These are phyloP conservation scores for Phytophthora constricta DNA, from an alignment of 352 stramenopile species.

Conservation along the genomic window DNA sequence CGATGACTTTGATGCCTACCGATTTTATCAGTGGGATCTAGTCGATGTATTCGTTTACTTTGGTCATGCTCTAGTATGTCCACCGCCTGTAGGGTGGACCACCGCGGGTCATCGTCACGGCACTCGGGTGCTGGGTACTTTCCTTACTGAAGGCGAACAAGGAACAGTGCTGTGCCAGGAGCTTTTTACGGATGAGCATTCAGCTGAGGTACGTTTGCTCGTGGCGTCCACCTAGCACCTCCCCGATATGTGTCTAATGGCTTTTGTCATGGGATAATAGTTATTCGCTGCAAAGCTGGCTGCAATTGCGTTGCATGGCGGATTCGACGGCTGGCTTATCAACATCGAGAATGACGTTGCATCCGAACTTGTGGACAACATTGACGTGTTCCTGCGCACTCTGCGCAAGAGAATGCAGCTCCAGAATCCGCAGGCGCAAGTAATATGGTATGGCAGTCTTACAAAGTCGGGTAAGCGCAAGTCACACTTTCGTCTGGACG, in stretches of 20 bases:
- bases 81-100: constrained; percentile 53
- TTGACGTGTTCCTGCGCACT: constrained; percentile 43
- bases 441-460: constrained; percentile 67
- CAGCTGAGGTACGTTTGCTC: constrained; percentile 33
- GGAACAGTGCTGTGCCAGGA: constrained; percentile 36
- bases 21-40: constrained; percentile 64
- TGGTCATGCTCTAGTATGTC: constrained; percentile 56
- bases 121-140: constrained; percentile 51
- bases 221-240: not conserved
- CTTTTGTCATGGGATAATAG: constrained; percentile 15
- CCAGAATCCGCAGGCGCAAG: constrained; percentile 33
- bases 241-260: not conserved
- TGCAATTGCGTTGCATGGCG: constrained; percentile 44
- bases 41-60: constrained; percentile 70
- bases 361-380: constrained; percentile 29
- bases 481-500: constrained; percentile 49
- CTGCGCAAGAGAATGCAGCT: constrained; percentile 35
- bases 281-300: constrained; percentile 44
- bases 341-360: constrained; percentile 62
- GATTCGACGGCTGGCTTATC: constrained; percentile 72
- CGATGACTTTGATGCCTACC: constrained; percentile 43
- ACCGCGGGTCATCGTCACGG: constrained; percentile 55
- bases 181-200: constrained; percentile 35
- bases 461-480: constrained; percentile 38
- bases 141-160: constrained; percentile 50